Conservation (phyloP, 768 basidiomycete species). For the Phylloporus rhodoxanthus region DNA sequence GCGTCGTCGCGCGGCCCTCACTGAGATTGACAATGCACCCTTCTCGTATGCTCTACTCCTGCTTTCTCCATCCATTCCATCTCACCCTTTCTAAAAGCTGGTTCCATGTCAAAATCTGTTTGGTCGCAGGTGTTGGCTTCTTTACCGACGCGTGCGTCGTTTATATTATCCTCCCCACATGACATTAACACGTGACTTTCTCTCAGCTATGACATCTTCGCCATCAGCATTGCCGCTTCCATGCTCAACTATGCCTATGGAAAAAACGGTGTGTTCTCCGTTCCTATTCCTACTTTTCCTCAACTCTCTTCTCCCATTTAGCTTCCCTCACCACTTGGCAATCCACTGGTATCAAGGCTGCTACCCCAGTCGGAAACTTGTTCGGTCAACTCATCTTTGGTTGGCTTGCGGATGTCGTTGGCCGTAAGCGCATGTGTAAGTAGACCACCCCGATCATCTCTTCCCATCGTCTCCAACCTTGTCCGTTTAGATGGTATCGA, state of each 20-base stretch:
- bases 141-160: constrained; percentile 75
- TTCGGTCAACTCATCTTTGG: constrained; percentile 75
- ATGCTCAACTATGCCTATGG: constrained; percentile 86
- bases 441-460: constrained; percentile 6
- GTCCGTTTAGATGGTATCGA: constrained; percentile 39
- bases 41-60: constrained; percentile 56
- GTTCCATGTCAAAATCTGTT: constrained; percentile 78
- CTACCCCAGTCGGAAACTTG: constrained; percentile 70
- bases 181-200: neutral
- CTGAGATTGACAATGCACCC: constrained; percentile 80
- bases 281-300: neutral
- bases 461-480: neutral
- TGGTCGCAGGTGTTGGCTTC: constrained; percentile 78
- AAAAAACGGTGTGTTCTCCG: constrained; percentile 7
- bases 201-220: constrained; percentile 70
- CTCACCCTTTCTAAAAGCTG: constrained; percentile 39
- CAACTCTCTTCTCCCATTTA: neutral
- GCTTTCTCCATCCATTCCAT: neutral
- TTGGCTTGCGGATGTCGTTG: constrained; percentile 71
- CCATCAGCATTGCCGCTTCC: constrained; percentile 76
- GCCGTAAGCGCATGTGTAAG: constrained; percentile 77
- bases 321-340: constrained; percentile 46
- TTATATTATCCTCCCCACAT: neutral
- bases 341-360: constrained; percentile 72
- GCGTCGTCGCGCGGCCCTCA: constrained; percentile 72